A percentile compares a stretch with the other conserved stretches of the same genome.
Conservation (phyloP, 805 yeast species). For the Hanseniaspora meyeri region DNA sequence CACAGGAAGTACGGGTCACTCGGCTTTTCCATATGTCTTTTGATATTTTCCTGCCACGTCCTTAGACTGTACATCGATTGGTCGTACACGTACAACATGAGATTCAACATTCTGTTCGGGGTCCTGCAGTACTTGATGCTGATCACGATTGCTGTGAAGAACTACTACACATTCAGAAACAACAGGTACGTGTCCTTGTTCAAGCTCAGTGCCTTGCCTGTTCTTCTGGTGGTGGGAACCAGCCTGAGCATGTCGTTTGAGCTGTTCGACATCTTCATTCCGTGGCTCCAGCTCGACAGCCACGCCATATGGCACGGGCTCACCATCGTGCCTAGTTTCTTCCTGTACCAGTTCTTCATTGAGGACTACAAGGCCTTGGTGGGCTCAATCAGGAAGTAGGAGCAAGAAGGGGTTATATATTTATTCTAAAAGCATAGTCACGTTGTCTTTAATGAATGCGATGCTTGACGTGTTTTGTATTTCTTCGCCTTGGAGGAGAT, state of each 20-base stretch:
- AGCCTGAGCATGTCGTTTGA: conserved; percentile 77
- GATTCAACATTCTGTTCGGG: conserved; percentile 72
- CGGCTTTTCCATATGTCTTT: conserved; percentile 15
- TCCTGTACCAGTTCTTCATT: conserved; percentile 54
- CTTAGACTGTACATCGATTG: conserved; percentile 55
- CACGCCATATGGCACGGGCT: conserved; percentile 90
- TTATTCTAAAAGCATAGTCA: neutral
- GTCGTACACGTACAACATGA: conserved; percentile 91
- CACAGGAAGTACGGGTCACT: neutral
- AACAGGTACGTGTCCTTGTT: neutral
- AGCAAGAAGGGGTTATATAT: neutral
- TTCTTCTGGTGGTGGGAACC: conserved; percentile 40
- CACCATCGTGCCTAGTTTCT: conserved; percentile 68
- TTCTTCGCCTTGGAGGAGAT: too few species aligned
- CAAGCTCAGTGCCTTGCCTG: conserved; percentile 35
- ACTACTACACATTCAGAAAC: conserved; percentile 19
- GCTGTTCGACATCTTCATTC: conserved; percentile 75
- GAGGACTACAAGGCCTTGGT: conserved; percentile 28
- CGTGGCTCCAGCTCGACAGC: conserved; percentile 63
- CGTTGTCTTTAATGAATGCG: too few species aligned
- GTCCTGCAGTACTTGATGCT: conserved; percentile 50
- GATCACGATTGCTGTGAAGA: conserved; percentile 24
- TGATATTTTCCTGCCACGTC: conserved; percentile 53
- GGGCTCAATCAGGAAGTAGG: neutral
- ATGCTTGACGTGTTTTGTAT: too few species aligned